phyloP scores from a whole-genome alignment of 2,329 filamentous ascomycete genomes.

The Botryotinia narcissicola region DNA sequence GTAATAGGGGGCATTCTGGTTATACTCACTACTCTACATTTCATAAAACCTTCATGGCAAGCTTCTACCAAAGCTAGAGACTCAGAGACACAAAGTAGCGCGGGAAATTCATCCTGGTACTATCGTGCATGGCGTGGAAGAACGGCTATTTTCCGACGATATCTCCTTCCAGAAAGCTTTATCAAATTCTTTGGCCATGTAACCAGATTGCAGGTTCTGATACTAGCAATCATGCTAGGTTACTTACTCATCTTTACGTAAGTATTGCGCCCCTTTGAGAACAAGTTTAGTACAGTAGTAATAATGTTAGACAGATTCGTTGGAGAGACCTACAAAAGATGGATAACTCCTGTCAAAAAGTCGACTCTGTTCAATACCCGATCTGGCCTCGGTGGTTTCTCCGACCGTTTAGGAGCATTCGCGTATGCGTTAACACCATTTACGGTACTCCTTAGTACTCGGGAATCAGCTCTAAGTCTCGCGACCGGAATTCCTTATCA shows the following conservation, averaged over 20 bases:
- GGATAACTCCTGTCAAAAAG: slow-evolving; percentile 66
- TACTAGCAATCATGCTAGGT: slow-evolving; percentile 54
- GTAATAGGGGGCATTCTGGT: slow-evolving; percentile 49
- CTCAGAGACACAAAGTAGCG: slow-evolving; percentile 2
- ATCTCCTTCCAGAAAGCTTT: slow-evolving; percentile 60
- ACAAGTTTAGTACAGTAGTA: neutral
- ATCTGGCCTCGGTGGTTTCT: slow-evolving; percentile 63
- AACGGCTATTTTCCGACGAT: slow-evolving; percentile 33
- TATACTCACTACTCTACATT: slow-evolving; percentile 41
- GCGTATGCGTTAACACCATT: slow-evolving; percentile 74
- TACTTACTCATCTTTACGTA: slow-evolving; percentile 67
- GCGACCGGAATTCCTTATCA: slow-evolving; percentile 74
- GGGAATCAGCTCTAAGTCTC: slow-evolving; percentile 67
- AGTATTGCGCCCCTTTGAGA: slow-evolving; percentile 22
- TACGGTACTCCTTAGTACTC: slow-evolving; percentile 62
- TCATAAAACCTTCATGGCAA: slow-evolving; percentile 28
- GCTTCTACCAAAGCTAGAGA: slow-evolving; percentile 31
- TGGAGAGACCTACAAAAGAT: slow-evolving; percentile 65
- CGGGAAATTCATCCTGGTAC: slow-evolving; percentile 25
- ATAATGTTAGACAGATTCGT: slow-evolving; percentile 45
- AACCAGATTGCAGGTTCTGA: slow-evolving; percentile 64
- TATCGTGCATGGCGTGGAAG: slow-evolving; percentile 30
- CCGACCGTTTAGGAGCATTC: slow-evolving; percentile 66
- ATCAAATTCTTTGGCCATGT: slow-evolving; percentile 62
- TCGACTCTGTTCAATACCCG: slow-evolving; percentile 60